These are phyloP conservation scores for Colletotrichum paranaense DNA, from an alignment of 2,329 filamentous ascomycete genomes.

Conservation along the genomic window DNA sequence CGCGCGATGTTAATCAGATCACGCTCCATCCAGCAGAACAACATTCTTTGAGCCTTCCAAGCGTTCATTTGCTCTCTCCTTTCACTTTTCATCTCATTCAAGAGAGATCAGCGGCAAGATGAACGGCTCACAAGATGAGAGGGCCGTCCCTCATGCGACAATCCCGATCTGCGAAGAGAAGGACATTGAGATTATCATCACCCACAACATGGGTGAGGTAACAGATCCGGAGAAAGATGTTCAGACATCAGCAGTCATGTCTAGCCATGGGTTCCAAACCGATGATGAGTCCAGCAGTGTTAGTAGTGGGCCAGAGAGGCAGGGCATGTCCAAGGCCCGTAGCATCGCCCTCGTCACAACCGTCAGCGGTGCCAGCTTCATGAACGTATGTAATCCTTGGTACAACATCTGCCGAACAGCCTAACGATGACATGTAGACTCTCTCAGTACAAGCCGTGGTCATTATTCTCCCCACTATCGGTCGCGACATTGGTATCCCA, in stretches of 20 bases:
- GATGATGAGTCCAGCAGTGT: constrained; percentile 38
- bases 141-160: not conserved
- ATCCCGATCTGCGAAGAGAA: constrained; percentile 15
- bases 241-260: not conserved
- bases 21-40: constrained; percentile 1
- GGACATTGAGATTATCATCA: constrained; percentile 10
- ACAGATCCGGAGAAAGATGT: constrained; percentile 14
- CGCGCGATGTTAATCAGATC: not conserved
- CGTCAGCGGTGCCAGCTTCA: constrained; percentile 65
- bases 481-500: constrained; percentile 65
- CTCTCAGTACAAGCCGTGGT: constrained; percentile 69
- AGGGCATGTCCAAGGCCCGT: constrained; percentile 60
- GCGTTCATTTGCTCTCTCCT: not conserved
- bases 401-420: not conserved
- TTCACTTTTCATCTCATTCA: not conserved
- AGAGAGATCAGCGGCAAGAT: constrained; percentile 3
- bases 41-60: not conserved
- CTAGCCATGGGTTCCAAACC: not conserved
- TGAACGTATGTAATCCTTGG: constrained; percentile 57
- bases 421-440: constrained; percentile 51
- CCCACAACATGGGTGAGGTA: constrained; percentile 5
- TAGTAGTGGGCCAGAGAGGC: constrained; percentile 24
- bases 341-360: constrained; percentile 67
- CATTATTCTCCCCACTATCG: constrained; percentile 73
- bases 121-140: constrained; percentile 3